These are phyloP conservation scores for Mrakia gelida DNA, from an alignment of 768 basidiomycete genomes.

Conservation along the genomic window DNA sequence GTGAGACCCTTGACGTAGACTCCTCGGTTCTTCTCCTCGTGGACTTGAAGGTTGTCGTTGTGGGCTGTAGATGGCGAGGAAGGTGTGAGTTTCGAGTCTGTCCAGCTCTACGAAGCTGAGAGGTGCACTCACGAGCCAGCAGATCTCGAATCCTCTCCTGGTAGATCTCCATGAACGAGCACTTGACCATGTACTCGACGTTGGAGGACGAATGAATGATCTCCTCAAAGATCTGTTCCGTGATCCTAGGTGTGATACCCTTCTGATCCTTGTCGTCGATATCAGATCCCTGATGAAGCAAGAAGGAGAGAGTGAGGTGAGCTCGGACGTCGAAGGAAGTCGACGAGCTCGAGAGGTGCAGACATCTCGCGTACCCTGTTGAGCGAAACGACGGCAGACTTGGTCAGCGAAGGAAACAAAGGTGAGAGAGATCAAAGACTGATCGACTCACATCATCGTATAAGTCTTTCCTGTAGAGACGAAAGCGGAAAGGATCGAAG, in stretches of 20 bases:
- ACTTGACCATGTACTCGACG: constrained; percentile 97
- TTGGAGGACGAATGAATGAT: constrained; percentile 93
- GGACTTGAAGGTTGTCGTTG: constrained; percentile 96
- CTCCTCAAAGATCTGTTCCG: constrained; percentile 97
- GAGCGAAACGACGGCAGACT: not conserved
- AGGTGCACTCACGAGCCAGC: constrained; percentile 70
- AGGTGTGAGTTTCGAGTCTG: constrained; percentile 43
- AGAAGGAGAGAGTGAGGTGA: not conserved
- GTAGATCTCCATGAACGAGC: constrained; percentile 99
- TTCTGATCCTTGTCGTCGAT: constrained; percentile 90
- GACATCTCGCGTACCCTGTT: not conserved
- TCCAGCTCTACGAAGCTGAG: not conserved
- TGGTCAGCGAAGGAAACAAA: not conserved
- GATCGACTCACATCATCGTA: constrained; percentile 76
- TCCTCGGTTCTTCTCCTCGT: constrained; percentile 95
- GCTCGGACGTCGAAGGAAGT: not conserved
- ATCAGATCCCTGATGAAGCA: constrained; percentile 73
- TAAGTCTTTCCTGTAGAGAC: constrained; percentile 70
- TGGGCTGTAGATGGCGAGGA: constrained; percentile 83
- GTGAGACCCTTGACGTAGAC: constrained; percentile 97
- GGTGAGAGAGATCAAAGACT: not conserved
- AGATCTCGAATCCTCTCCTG: constrained; percentile 92
- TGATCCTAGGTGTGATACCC: constrained; percentile 96
- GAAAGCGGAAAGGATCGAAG: constrained; percentile 22
- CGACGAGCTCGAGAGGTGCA: not conserved